Evolutionary conservation across 768 basidiomycete species (phyloP), one percentile per base, ranked within the genome.

Genomic region (Amylocystis lapponica): DNA sequence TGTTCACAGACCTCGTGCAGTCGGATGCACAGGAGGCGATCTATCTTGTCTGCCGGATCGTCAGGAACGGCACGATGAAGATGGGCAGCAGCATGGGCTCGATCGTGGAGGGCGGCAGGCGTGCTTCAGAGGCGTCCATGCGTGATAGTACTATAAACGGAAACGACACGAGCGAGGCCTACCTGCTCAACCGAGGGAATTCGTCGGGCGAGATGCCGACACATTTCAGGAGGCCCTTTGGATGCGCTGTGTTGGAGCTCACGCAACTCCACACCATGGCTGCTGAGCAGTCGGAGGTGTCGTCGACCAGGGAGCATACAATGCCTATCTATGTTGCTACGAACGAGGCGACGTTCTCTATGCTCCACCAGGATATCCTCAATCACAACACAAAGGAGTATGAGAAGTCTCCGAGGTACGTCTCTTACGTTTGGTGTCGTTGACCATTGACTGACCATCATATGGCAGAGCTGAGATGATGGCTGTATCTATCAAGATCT

Each of bases 301-400:
- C 79, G 5, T 65, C 78, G 2, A 72, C 81, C 16, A 74, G 75
- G 44, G 94, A 97, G 60, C 75, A 88, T 56, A 75, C 77, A 0
- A 90, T 97, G 82, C 85, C 87, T 2, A 96, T 98, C 40, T 94
- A 77, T 53, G 74, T 83, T 1, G 87, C 95, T 0, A 72, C 74
- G 4, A 86, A 85, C 54, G 95, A 98, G 58, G 75, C 79, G 5
- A 72, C 81, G 20, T 96, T 96, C 59, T 90, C 92, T 2, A 95
- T 86, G 71, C 74, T 98, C 29, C 95, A 98, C 64, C 92, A 97
- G 63, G 91, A 92, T 57, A 88, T 98, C 58, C 89, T 98, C 52
- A 79, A 78, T 22, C 76, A 76, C 46, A 85, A 87, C 45, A 65
- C 63, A 21, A 84, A 79, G 59, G 89, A 94, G 55, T 91, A 78